Percentiles rank a stretch among this genome's conserved stretches.
Evolutionary conservation across 805 yeast genomes (phyloP).

Genomic region (Torulaspora franciscae): DNA sequence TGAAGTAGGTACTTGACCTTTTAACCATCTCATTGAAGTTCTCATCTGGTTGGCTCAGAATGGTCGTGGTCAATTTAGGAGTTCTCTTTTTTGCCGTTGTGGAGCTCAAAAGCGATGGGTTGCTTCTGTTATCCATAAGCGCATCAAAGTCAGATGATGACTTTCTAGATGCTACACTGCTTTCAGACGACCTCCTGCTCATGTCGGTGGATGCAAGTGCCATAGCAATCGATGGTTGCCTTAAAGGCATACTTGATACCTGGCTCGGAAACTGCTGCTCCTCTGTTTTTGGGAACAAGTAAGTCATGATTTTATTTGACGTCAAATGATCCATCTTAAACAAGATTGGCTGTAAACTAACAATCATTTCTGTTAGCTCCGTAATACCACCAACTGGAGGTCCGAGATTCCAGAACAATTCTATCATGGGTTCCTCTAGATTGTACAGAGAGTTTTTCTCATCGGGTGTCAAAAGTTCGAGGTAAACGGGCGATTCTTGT

Average conservation of each 20-base stretch:
- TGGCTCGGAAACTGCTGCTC: not conserved
- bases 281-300: constrained; percentile 42
- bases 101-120: constrained; percentile 5
- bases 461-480: constrained; percentile 48
- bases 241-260: not conserved
- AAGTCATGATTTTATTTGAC: constrained; percentile 45
- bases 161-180: constrained; percentile 8
- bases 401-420: constrained; percentile 50
- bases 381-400: constrained; percentile 63
- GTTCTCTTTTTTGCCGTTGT: constrained; percentile 11
- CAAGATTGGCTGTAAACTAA: constrained; percentile 49
- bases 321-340: constrained; percentile 55
- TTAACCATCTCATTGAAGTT: constrained; percentile 59
- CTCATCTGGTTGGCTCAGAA: constrained; percentile 22
- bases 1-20: constrained; percentile 64
- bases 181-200: constrained; percentile 9
- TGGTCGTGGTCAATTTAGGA: constrained; percentile 12
- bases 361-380: constrained; percentile 47
- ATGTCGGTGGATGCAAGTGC: constrained; percentile 7
- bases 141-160: constrained; percentile 11
- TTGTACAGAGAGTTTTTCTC: constrained; percentile 21
- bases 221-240: constrained; percentile 13
- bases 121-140: constrained; percentile 19
- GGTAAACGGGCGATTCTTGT: constrained; percentile 44
- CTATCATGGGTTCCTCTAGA: constrained; percentile 36